Conservation (phyloP, 2,329 filamentous ascomycete genomes). For the Emericellopsis atlantica region DNA sequence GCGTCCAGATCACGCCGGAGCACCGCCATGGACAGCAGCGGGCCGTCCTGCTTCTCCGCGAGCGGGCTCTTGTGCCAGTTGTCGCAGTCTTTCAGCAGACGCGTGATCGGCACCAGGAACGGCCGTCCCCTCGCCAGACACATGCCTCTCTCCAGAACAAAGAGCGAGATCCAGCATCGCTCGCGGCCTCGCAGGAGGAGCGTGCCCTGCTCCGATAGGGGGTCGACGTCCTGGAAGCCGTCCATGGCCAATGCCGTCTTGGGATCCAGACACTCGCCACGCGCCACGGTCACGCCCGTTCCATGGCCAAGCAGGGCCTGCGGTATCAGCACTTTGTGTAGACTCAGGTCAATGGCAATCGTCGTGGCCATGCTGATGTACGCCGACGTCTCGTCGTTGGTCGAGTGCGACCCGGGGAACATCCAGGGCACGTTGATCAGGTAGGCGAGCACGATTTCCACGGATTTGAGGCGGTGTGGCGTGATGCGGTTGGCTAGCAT, state of each 20-base stretch:
- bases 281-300: constrained; percentile 35
- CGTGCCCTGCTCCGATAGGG: constrained; percentile 44
- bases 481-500: constrained; percentile 50
- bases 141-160: constrained; percentile 61
- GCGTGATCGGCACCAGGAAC: constrained; percentile 55
- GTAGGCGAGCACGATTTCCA: constrained; percentile 63
- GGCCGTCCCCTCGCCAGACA: constrained; percentile 57
- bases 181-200: constrained; percentile 52
- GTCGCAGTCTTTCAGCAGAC: constrained; percentile 54
- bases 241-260: constrained; percentile 53
- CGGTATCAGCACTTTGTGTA: constrained; percentile 57
- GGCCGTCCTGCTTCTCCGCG: constrained; percentile 55
- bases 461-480: constrained; percentile 49
- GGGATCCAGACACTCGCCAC: constrained; percentile 57
- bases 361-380: constrained; percentile 60
- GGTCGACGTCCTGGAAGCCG: constrained; percentile 52
- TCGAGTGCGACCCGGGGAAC: constrained; percentile 52
- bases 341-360: constrained; percentile 54
- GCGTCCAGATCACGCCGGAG: constrained; percentile 51
- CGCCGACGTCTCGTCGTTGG: constrained; percentile 60
- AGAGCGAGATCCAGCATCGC: constrained; percentile 58
- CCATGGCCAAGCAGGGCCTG: constrained; percentile 30
- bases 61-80: constrained; percentile 53
- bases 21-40: constrained; percentile 60
- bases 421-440: constrained; percentile 71